These are phyloP conservation scores for Exophiala sideris DNA, from an alignment of 2,329 filamentous ascomycete species.

Conservation along the genomic window DNA sequence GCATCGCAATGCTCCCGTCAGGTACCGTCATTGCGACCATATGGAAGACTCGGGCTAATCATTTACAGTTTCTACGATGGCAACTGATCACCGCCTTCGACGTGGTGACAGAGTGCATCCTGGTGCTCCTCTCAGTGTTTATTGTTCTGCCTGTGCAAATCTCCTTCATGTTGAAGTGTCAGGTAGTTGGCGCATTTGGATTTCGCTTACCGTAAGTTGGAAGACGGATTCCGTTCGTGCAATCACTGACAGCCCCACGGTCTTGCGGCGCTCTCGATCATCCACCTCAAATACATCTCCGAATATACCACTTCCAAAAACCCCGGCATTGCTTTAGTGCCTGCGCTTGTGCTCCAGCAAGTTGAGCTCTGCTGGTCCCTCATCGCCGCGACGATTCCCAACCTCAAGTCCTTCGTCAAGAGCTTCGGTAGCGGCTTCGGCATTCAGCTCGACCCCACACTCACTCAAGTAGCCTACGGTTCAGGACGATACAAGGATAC, in stretches of 20 bases:
- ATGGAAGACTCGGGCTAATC: background rate
- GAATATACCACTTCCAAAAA: conserved; percentile 30
- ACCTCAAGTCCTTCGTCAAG: conserved; percentile 41
- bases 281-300: conserved; percentile 36
- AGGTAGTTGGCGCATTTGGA: conserved; percentile 37
- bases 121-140: conserved; percentile 27
- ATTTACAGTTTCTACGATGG: conserved; percentile 32
- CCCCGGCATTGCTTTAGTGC: conserved; percentile 32
- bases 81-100: conserved; percentile 40
- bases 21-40: conserved; percentile 3
- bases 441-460: conserved; percentile 24
- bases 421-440: conserved; percentile 41
- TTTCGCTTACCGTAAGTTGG: conserved; percentile 35
- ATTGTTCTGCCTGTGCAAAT: conserved; percentile 30
- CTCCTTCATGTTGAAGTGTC: conserved; percentile 19
- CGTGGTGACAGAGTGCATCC: conserved; percentile 30
- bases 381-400: conserved; percentile 41
- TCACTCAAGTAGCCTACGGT: conserved; percentile 13
- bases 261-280: conserved; percentile 34
- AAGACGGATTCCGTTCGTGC: background rate
- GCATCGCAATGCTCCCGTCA: conserved; percentile 15
- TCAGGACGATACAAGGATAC: conserved; percentile 7
- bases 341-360: conserved; percentile 36
- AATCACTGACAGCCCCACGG: conserved; percentile 19
- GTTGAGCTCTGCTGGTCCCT: conserved; percentile 41